A percentile compares a stretch with the other conserved stretches of the same genome.
Conservation (phyloP, 768 basidiomycete species). For the Galerina marginata region DNA sequence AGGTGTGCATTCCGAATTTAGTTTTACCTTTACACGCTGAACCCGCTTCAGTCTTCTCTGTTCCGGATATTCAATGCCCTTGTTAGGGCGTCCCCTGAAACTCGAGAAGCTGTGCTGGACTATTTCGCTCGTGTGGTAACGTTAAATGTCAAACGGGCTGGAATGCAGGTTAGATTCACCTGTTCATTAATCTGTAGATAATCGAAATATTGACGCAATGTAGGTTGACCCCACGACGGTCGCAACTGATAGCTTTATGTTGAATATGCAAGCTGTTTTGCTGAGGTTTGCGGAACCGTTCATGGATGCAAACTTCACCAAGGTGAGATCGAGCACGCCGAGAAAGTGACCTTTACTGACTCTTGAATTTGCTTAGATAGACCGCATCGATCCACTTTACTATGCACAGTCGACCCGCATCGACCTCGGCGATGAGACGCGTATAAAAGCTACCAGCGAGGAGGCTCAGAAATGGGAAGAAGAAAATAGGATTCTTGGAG, state of each 20-base stretch:
- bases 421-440: constrained; percentile 86
- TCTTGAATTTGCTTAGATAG: constrained; percentile 58
- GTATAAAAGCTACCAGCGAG: constrained; percentile 90
- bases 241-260: constrained; percentile 90
- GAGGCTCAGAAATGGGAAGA: constrained; percentile 80
- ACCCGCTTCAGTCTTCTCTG: constrained; percentile 53
- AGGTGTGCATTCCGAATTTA: constrained; percentile 49
- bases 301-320: constrained; percentile 89
- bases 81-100: constrained; percentile 80
- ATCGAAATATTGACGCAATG: neutral
- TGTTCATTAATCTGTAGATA: neutral
- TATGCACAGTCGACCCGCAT: constrained; percentile 76
- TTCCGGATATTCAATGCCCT: constrained; percentile 90
- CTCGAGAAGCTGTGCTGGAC: constrained; percentile 81
- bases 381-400: constrained; percentile 87
- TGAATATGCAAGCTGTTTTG: constrained; percentile 84
- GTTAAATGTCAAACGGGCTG: constrained; percentile 84
- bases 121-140: constrained; percentile 79
- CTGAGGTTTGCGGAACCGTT: constrained; percentile 92
- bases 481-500: constrained; percentile 47
- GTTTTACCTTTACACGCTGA: neutral
- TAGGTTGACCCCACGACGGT: constrained; percentile 88
- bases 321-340: constrained; percentile 50
- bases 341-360: neutral
- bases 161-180: constrained; percentile 71